A percentile compares a stretch with the other conserved stretches of the same genome.
Evolutionary conservation across 495 filamentous ascomycete species (phyloP).

Genomic region (Lineolata rhizophorae): DNA sequence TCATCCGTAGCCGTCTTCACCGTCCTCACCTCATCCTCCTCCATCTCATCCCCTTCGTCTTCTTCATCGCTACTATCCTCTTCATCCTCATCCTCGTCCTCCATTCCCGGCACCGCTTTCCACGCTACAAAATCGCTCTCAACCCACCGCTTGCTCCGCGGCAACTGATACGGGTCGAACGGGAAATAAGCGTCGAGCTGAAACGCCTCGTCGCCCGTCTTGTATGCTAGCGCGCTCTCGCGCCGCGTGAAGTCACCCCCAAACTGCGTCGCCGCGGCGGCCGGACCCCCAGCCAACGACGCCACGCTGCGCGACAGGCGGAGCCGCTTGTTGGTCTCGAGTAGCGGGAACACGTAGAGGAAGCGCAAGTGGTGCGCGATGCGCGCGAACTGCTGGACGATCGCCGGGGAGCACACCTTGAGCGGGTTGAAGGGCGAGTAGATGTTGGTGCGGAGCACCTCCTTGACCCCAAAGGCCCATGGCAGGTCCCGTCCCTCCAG

Average conservation of each 20-base stretch:
- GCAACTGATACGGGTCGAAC: constrained; percentile 87
- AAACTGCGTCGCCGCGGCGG: constrained; percentile 24
- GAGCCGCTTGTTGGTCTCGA: constrained; percentile 79
- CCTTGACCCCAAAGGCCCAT: constrained; percentile 54
- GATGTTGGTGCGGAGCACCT: constrained; percentile 49
- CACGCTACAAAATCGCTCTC: constrained; percentile 69
- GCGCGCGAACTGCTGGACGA: constrained; percentile 77
- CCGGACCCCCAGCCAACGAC: constrained; percentile 14
- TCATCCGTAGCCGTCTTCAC: too few relatives aligned
- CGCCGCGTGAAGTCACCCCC: too few relatives aligned
- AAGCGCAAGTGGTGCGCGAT: constrained; percentile 66
- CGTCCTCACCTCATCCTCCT: constrained; percentile 6
- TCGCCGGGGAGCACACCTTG: constrained; percentile 82
- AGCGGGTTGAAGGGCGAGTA: constrained; percentile 80
- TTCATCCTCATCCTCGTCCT: constrained; percentile 23
- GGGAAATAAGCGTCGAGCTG: constrained; percentile 88
- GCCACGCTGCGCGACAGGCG: constrained; percentile 35
- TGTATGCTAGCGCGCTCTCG: constrained; percentile 37
- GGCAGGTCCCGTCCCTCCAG: constrained; percentile 38
- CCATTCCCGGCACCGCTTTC: constrained; percentile 53
- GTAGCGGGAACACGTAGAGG: constrained; percentile 64
- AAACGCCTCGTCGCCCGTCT: constrained; percentile 30
- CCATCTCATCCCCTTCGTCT: constrained; percentile 19
- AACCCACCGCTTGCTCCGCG: constrained; percentile 66
- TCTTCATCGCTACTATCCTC: constrained; percentile 31